Evolutionary conservation across 805 yeast species (phyloP), one percentile per base, ranked within the genome.

Genomic region (Vanderwaltozyma tropicalis): DNA sequence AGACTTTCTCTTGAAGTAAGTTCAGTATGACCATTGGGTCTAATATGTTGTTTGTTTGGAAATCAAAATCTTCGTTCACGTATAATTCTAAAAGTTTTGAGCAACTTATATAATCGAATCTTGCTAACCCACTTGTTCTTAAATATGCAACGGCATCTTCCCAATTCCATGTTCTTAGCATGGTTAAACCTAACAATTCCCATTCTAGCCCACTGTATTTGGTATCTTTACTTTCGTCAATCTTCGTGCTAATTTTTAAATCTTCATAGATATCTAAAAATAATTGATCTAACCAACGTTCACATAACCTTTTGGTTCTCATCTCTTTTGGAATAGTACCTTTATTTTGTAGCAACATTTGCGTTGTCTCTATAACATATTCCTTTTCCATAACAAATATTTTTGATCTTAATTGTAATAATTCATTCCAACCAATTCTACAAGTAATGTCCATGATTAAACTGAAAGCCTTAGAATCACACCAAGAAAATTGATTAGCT

Each of bases 331-430:
- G 53, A 10, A 51, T 34, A 19, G 26, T 41, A 10, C 43, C 49
- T 12, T 38, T 45, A 16, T 40, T 40, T 6, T 15, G 21, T 3
- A 31, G 25, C 11, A 35, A 13, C 22, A 31, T 27, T 30, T 21
- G 35, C 10, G 32, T 34, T 12, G 35, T 38, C 9, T 39, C 40
- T 6, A 41, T 43, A 9, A 41, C 17, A 47, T 76, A 76, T 52
- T 82, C 89, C 29, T 72, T 76, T 50, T 78, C 84, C 87, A 89
- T 89, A 9, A 85, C 75, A 60, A 89, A 89, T 0, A 82, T 77
- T 15, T 68, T 63, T 1, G 87, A 75, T 41, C 95, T 74, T 28
- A 78, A 52, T 40, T 67, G 64, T 46, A 88, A 67, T 26, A 86
- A 58, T 26, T 70, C 73, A 47, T 84, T 85, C 98, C 98, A 89